Conservation (phyloP, 768 basidiomycete species). For the Suillus spraguei region DNA sequence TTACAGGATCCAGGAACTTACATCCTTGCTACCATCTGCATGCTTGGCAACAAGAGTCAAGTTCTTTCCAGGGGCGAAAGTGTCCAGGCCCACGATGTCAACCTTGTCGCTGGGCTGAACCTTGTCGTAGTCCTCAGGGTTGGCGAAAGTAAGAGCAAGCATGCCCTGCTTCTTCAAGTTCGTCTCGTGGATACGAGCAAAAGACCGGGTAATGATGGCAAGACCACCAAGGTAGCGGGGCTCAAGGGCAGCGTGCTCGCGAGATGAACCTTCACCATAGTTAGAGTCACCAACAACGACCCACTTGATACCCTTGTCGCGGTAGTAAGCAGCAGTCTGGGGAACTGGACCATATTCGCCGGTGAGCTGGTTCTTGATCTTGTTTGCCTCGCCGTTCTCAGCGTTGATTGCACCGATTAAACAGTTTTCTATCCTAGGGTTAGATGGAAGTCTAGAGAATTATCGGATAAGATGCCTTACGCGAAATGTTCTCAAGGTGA, state of each 20-base stretch:
- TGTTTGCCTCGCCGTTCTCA: constrained; percentile 96
- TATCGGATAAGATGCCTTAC: constrained; percentile 42
- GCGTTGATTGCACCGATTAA: constrained; percentile 96
- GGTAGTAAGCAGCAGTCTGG: constrained; percentile 84
- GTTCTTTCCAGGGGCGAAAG: constrained; percentile 91
- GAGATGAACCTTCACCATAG: constrained; percentile 98
- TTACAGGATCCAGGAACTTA: constrained; percentile 28
- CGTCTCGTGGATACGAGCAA: constrained; percentile 97
- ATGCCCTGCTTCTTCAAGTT: constrained; percentile 99
- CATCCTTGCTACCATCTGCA: constrained; percentile 73
- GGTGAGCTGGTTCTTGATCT: constrained; percentile 87
- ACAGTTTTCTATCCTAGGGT: constrained; percentile 74
- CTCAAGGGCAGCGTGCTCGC: constrained; percentile 97
- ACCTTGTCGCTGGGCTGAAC: constrained; percentile 70
- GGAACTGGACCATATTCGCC: constrained; percentile 88
- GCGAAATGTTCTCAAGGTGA: constrained; percentile 97
- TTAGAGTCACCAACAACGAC: constrained; percentile 95
- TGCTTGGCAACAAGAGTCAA: constrained; percentile 84
- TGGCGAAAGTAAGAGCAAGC: constrained; percentile 92
- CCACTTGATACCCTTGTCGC: constrained; percentile 90
- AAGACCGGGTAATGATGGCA: constrained; percentile 94
- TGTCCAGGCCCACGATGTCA: constrained; percentile 85
- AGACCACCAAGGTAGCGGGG: constrained; percentile 94
- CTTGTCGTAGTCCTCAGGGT: constrained; percentile 37
- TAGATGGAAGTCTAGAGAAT: constrained; percentile 11